These are phyloP conservation scores for Diutina siamensis DNA, from an alignment of 1,139 yeast species.

Conservation along the genomic window DNA sequence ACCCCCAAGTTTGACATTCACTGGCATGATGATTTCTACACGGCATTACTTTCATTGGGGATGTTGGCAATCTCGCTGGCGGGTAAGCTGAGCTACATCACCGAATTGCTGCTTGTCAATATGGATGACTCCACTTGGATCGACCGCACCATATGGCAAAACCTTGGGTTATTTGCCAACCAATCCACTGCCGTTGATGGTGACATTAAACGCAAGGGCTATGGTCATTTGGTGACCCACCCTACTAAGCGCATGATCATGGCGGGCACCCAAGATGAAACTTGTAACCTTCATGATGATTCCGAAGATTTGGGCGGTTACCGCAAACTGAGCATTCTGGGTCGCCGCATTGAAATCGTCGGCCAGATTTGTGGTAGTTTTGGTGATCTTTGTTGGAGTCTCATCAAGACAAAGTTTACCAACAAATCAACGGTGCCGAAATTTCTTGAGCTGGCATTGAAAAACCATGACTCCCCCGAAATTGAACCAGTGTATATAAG, in stretches of 20 bases:
- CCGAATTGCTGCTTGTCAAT: conserved; percentile 42
- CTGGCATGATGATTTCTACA: conserved; percentile 53
- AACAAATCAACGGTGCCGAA: background rate
- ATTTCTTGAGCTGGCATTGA: background rate
- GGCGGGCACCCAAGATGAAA: conserved; percentile 7
- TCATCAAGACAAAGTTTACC: conserved; percentile 8
- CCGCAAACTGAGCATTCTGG: conserved; percentile 13
- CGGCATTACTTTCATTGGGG: conserved; percentile 49
- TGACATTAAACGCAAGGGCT: conserved; percentile 18
- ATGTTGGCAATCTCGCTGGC: conserved; percentile 55
- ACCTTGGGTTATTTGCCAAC: conserved; percentile 4
- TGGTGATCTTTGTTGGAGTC: conserved; percentile 17
- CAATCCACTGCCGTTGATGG: conserved; percentile 8
- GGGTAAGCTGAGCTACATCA: conserved; percentile 52
- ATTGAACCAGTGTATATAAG: conserved; percentile 8
- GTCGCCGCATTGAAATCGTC: conserved; percentile 14
- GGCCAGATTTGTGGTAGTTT: conserved; percentile 14
- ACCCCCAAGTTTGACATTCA: conserved; percentile 18
- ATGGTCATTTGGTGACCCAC: conserved; percentile 21
- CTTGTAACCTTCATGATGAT: background rate
- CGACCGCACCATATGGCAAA: conserved; percentile 27
- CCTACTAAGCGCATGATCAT: conserved; percentile 19
- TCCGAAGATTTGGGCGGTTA: background rate
- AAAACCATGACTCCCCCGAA: background rate
- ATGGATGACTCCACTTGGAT: conserved; percentile 49